Conservation (phyloP, 2,329 filamentous ascomycete genomes). For the Stagonosporopsis tanaceti region DNA sequence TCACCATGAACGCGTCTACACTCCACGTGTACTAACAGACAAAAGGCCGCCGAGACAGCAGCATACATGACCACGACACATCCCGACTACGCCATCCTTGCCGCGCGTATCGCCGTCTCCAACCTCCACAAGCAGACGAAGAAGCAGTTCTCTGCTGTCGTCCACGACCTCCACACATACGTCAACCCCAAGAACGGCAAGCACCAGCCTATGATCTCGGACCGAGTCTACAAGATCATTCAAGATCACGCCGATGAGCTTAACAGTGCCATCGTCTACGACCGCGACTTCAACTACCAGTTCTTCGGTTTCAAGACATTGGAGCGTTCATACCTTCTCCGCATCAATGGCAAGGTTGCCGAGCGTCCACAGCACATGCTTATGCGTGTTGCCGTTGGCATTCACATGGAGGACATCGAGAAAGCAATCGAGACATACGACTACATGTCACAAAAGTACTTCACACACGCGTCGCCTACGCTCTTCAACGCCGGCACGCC, state of each 20-base stretch:
- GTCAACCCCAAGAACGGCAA: conserved; percentile 91
- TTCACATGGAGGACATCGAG: conserved; percentile 94
- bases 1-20: conserved; percentile 20
- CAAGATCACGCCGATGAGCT: conserved; percentile 97
- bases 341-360: conserved; percentile 93
- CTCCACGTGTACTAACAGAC: conserved; percentile 28
- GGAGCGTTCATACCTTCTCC: conserved; percentile 95
- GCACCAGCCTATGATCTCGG: conserved; percentile 91
- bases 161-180: conserved; percentile 93
- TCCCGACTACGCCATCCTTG: conserved; percentile 97
- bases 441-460: conserved; percentile 98
- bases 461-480: conserved; percentile 97
- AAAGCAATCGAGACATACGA: conserved; percentile 97
- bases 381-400: conserved; percentile 97
- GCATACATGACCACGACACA: conserved; percentile 99
- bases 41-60: conserved; percentile 93
- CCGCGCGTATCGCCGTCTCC: conserved; percentile 96
- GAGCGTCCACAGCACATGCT: conserved; percentile 99
- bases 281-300: conserved; percentile 99
- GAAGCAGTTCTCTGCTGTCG: conserved; percentile 98
- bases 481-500: conserved; percentile 98
- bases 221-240: conserved; percentile 88
- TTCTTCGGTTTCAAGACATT: conserved; percentile 99
- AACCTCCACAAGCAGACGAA: conserved; percentile 99
- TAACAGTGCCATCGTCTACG: conserved; percentile 98